Conservation (phyloP, 2,329 filamentous ascomycete species). For the Xylaria arbuscula region DNA sequence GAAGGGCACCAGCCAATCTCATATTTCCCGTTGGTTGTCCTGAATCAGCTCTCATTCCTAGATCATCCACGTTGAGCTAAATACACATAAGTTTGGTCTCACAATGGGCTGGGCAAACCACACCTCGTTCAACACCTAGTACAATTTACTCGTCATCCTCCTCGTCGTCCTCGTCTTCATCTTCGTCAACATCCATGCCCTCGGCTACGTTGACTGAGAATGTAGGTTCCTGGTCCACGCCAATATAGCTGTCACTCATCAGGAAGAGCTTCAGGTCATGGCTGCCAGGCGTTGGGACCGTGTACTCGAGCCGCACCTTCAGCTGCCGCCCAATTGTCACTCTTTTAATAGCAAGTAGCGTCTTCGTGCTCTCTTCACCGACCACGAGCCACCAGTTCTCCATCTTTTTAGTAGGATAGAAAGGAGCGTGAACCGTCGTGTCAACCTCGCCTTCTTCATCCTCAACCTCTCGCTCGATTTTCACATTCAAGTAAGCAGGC, state of each 20-base stretch:
- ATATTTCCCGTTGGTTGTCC: constrained; percentile 29
- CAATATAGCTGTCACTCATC: constrained; percentile 97
- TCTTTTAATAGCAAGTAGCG: constrained; percentile 90
- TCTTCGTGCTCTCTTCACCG: constrained; percentile 89
- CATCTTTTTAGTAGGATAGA: constrained; percentile 90
- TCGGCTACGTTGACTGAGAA: constrained; percentile 89
- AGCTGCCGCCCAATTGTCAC: constrained; percentile 85
- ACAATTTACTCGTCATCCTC: constrained; percentile 64
- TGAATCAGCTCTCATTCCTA: constrained; percentile 30
- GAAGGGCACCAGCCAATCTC: constrained; percentile 22
- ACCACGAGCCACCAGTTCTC: constrained; percentile 99
- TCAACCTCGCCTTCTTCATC: constrained; percentile 77
- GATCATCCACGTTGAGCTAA: constrained; percentile 42
- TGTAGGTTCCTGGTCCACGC: constrained; percentile 93
- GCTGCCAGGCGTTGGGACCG: constrained; percentile 83
- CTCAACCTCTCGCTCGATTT: constrained; percentile 85
- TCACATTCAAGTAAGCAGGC: constrained; percentile 84
- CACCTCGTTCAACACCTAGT: constrained; percentile 39
- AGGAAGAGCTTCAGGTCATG: constrained; percentile 91
- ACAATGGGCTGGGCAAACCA: constrained; percentile 40
- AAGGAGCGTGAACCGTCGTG: constrained; percentile 89
- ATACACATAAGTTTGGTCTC: constrained; percentile 50
- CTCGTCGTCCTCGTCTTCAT: constrained; percentile 76
- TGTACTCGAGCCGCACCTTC: constrained; percentile 85
- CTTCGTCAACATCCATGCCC: constrained; percentile 93